phyloP scores from a whole-genome alignment of 2,329 filamentous ascomycete genomes.

The Fusarium paranaense region DNA sequence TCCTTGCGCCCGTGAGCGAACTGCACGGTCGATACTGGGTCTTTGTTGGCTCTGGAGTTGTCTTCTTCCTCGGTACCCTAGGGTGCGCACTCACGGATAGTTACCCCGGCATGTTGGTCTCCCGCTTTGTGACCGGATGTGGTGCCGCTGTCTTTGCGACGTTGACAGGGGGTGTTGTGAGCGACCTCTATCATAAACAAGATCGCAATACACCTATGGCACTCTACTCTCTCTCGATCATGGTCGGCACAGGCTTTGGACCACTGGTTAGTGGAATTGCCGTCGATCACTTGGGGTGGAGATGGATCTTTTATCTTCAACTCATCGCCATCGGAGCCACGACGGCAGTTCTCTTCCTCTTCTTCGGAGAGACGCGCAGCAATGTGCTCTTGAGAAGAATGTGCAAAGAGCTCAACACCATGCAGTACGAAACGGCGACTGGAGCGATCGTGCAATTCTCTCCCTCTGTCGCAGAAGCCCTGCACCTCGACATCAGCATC shows the following conservation, averaged over 20 bases:
- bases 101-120: constrained; percentile 71
- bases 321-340: constrained; percentile 67
- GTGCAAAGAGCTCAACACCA: constrained; percentile 66
- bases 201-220: constrained; percentile 78
- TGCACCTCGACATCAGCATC: constrained; percentile 36
- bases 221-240: constrained; percentile 70
- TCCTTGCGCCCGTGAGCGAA: constrained; percentile 75
- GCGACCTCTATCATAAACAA: constrained; percentile 72
- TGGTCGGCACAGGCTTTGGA: constrained; percentile 73
- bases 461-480: constrained; percentile 14
- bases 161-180: constrained; percentile 73
- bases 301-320: constrained; percentile 77
- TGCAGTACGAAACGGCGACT: constrained; percentile 42
- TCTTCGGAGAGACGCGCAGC: constrained; percentile 76
- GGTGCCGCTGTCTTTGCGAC: constrained; percentile 62
- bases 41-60: constrained; percentile 45
- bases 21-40: constrained; percentile 58
- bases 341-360: constrained; percentile 66
- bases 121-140: constrained; percentile 72
- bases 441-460: constrained; percentile 2
- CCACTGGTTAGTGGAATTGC: constrained; percentile 70
- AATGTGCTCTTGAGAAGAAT: constrained; percentile 73
- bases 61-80: constrained; percentile 55
- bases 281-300: constrained; percentile 67
- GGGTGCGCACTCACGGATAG: constrained; percentile 70